A percentile compares a stretch with the other conserved stretches of the same genome.
Conservation (phyloP, 2,329 filamentous ascomycete species). For the Daldinia sp. region DNA sequence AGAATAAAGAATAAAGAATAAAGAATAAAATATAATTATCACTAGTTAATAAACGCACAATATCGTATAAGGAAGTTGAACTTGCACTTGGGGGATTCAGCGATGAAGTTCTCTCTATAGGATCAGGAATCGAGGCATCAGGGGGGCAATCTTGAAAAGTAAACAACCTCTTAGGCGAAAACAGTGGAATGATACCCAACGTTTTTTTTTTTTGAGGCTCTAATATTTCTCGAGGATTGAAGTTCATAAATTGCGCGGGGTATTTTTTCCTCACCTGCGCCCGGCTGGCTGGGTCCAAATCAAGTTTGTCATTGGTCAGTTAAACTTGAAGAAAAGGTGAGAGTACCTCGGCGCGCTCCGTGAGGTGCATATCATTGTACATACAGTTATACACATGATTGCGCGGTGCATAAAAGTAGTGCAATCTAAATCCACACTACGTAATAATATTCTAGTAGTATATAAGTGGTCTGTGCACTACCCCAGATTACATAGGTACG, state of each 20-base stretch:
- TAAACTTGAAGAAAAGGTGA: background rate
- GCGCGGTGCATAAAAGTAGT: too few relatives aligned
- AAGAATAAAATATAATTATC: too few relatives aligned
- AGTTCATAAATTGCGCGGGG: slow-evolving; percentile 32
- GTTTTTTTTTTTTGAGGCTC: slow-evolving; percentile 1
- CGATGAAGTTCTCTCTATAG: background rate
- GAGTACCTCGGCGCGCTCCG: background rate
- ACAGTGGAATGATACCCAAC: background rate
- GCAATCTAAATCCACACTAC: too few relatives aligned
- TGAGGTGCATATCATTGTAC: background rate
- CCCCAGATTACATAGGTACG: background rate
- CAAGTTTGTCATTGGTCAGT: slow-evolving; percentile 20
- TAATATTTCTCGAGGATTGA: slow-evolving; percentile 4
- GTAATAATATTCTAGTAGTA: too few relatives aligned
- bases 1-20: background rate
- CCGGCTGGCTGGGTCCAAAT: slow-evolving; percentile 32
- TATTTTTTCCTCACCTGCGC: slow-evolving; percentile 16
- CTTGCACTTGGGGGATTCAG: background rate
- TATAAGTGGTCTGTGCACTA: background rate
- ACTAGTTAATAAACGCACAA: background rate
- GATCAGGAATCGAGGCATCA: background rate
- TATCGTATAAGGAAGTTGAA: background rate
- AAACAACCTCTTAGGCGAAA: background rate
- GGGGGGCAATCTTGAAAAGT: background rate
- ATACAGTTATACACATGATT: too few relatives aligned